Conservation (phyloP, 2,329 filamentous ascomycete genomes). For the Talaromyces rugulosus region DNA sequence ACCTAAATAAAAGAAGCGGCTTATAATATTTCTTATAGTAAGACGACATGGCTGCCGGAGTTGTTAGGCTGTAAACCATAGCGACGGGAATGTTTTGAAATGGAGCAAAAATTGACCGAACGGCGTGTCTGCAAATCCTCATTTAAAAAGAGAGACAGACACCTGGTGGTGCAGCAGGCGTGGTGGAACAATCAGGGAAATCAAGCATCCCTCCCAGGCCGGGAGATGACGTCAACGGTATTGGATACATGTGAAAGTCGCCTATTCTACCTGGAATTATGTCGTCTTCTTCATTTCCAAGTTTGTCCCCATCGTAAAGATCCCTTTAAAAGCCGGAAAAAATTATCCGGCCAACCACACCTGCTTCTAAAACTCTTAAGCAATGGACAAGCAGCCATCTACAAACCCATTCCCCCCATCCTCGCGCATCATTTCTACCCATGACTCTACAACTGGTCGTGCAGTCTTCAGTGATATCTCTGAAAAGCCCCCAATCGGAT, state of each 20-base stretch:
- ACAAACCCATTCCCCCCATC: constrained; percentile 5
- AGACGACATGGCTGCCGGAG: not conserved
- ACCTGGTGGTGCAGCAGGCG: not conserved
- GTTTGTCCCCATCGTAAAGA: not conserved
- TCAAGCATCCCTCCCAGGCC: not conserved
- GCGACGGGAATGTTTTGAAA: not conserved
- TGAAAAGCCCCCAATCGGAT: constrained; percentile 2
- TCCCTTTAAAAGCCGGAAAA: not conserved
- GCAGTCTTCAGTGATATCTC: constrained; percentile 7
- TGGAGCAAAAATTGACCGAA: not conserved
- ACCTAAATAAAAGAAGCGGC: too few species aligned
- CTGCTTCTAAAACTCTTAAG: not conserved
- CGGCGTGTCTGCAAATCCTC: not conserved
- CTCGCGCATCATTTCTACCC: constrained; percentile 5
- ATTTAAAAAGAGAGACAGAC: not conserved
- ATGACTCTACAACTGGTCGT: constrained; percentile 5
- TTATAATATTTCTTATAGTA: too few species aligned
- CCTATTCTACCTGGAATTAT: not conserved
- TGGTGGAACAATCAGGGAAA: not conserved
- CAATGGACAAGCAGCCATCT: not conserved
- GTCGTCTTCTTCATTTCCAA: not conserved
- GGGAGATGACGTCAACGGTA: not conserved
- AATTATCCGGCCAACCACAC: not conserved
- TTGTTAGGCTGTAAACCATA: not conserved
- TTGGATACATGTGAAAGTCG: not conserved